phyloP scores from a whole-genome alignment of 2,329 filamentous ascomycete species.

The Coniella lustricola region DNA sequence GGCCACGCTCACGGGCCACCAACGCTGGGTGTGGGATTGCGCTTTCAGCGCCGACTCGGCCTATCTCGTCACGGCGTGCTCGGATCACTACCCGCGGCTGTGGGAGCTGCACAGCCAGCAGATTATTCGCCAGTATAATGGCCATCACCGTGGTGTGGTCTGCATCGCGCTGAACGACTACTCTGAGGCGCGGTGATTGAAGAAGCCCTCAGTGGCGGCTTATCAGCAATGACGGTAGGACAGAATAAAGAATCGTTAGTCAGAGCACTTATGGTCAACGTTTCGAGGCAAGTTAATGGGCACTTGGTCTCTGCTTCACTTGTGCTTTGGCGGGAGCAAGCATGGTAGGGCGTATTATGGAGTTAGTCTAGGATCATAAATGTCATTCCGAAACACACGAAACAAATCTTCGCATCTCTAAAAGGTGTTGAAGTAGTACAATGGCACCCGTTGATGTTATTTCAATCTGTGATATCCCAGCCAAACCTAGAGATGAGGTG shows the following conservation, averaged over 20 bases:
- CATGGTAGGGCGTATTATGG: not conserved
- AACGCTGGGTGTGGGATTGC: constrained; percentile 97
- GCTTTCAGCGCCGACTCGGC: constrained; percentile 90
- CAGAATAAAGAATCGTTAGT: not conserved
- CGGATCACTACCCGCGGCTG: constrained; percentile 83
- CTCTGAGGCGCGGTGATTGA: constrained; percentile 42
- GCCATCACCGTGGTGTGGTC: constrained; percentile 84
- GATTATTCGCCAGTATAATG: constrained; percentile 92
- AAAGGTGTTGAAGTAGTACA: too few species aligned
- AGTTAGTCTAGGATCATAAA: not conserved
- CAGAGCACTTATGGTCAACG: not conserved
- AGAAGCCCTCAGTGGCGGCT: not conserved
- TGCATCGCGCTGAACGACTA: constrained; percentile 92
- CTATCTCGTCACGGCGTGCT: constrained; percentile 88
- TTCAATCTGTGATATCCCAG: too few species aligned
- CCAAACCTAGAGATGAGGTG: not conserved
- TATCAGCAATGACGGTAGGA: constrained; percentile 13
- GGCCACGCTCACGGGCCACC: constrained; percentile 81
- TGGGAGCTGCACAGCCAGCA: constrained; percentile 85
- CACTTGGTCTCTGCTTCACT: too few species aligned
- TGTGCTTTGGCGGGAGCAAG: not conserved
- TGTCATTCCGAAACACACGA: not conserved
- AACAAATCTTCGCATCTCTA: too few species aligned
- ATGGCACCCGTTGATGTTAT: too few species aligned
- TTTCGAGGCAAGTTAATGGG: not conserved